phyloP scores from a whole-genome alignment of 2,329 filamentous ascomycete genomes.

The Metarhizium anisopliae region DNA sequence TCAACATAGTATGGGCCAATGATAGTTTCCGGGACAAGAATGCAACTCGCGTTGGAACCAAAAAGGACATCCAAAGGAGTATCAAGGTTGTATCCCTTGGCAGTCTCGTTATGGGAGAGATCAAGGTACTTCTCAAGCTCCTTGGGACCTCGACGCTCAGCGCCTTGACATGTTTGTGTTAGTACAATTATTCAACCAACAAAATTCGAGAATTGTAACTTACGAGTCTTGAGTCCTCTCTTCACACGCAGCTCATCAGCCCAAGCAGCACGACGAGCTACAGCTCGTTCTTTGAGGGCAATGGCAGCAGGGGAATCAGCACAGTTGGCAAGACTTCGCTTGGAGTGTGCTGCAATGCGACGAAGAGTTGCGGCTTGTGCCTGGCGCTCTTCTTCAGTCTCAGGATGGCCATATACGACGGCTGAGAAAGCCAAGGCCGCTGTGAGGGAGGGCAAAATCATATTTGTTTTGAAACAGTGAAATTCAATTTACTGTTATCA shows the following conservation, averaged over 20 bases:
- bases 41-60: constrained; percentile 8
- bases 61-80: constrained; percentile 7
- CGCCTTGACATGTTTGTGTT: neutral
- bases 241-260: constrained; percentile 7
- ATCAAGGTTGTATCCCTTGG: constrained; percentile 1
- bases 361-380: neutral
- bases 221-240: constrained; percentile 6
- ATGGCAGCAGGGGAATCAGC: constrained; percentile 1
- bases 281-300: constrained; percentile 6
- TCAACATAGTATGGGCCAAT: constrained; percentile 19
- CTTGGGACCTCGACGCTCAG: constrained; percentile 2
- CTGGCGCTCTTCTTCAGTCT: constrained; percentile 3
- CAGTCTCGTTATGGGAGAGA: constrained; percentile 5
- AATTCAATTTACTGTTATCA: neutral
- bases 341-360: constrained; percentile 7
- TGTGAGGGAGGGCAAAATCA: constrained; percentile 14
- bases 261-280: constrained; percentile 7
- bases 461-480: neutral
- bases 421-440: constrained; percentile 17
- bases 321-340: constrained; percentile 5
- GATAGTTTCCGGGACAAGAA: constrained; percentile 9
- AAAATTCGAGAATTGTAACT: neutral
- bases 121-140: constrained; percentile 4
- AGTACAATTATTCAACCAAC: neutral
- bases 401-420: constrained; percentile 12